Evolutionary conservation across 2,329 filamentous ascomycete species (phyloP).

Genomic region (Exophiala bonariae): DNA sequence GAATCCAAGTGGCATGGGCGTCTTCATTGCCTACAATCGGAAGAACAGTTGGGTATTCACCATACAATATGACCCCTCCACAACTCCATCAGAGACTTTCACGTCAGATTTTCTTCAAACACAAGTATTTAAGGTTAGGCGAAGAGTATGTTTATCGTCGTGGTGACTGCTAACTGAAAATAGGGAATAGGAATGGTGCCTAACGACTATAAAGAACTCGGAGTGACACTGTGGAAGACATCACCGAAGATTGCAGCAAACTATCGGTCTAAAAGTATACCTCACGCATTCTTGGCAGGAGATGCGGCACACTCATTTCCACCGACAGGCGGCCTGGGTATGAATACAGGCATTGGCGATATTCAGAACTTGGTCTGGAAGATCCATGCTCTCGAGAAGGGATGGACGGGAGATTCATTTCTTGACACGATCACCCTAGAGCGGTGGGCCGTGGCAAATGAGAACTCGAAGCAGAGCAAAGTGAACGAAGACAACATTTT

Average conservation of each 20-base stretch:
- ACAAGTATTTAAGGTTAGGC: slow-evolving; percentile 1
- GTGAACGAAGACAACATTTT: slow-evolving; percentile 47
- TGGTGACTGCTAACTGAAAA: neutral
- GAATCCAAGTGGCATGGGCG: slow-evolving; percentile 2
- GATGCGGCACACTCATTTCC: slow-evolving; percentile 60
- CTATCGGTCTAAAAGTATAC: slow-evolving; percentile 4
- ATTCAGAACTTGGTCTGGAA: slow-evolving; percentile 58
- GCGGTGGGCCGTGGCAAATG: slow-evolving; percentile 37
- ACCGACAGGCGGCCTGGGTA: slow-evolving; percentile 57
- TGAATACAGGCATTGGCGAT: slow-evolving; percentile 59
- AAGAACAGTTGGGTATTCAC: slow-evolving; percentile 11
- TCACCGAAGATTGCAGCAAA: slow-evolving; percentile 5
- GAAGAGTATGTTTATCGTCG: neutral
- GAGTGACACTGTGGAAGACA: slow-evolving; percentile 10
- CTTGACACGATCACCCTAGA: slow-evolving; percentile 40
- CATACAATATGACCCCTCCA: slow-evolving; percentile 5
- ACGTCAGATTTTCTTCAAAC: slow-evolving; percentile 3
- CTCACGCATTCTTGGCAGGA: slow-evolving; percentile 49
- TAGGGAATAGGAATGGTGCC: neutral
- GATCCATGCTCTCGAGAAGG: slow-evolving; percentile 33
- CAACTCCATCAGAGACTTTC: slow-evolving; percentile 3
- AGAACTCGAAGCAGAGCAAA: slow-evolving; percentile 43
- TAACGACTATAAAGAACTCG: slow-evolving; percentile 5
- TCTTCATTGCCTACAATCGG: slow-evolving; percentile 12
- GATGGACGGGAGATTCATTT: slow-evolving; percentile 27